Evolutionary conservation across 805 yeast genomes (phyloP), one percentile per base, ranked within the genome.

Genomic region (Brettanomyces nanus): DNA sequence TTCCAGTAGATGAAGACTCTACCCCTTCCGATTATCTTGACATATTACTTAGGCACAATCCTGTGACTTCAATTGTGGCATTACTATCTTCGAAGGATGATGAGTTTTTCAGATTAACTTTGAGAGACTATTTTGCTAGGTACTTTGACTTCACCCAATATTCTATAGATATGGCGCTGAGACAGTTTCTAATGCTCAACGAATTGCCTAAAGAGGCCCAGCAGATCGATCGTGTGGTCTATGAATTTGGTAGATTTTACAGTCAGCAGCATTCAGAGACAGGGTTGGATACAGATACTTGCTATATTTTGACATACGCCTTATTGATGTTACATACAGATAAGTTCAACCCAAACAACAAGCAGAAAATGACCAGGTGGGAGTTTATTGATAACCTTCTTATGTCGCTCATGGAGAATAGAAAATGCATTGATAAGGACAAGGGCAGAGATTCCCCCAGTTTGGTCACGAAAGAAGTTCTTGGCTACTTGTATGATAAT

Each of bases 261-360:
- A 66, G 65, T 42, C 51, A 58, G 21, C 67, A 54, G 38, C 70
- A 73, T 43, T 62, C 63, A 0, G 51, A 50, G 6, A 36, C 65
- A 9, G 70, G 63, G 25, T 36, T 51, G n/a, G 52, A 54, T 14
- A 46, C 48, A 1, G 83, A 79, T 40, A 75, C 76, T 31, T 74
- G 80, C 6, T 79, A 80, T 49, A 72, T 79, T 33, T 51, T 80
- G 10, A 66, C 77, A 1, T 83, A 77, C 49, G 77, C 86, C 3
- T 54, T 83, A 30, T 64, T 83, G 33, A 77, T 83, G 68, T 59
- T 83, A 23, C 90, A 83, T 51, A 83, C 92, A 0, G 92, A 82
- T 51, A 70, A 64, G 41, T 83, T 78, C 61, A 83, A 82, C 57
- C 68, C 69, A 15, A 77, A 71, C 52, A 81, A 81, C 57, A 76